These are phyloP conservation scores for Xylaria nigripes DNA, from an alignment of 495 filamentous ascomycete species.

Conservation along the genomic window DNA sequence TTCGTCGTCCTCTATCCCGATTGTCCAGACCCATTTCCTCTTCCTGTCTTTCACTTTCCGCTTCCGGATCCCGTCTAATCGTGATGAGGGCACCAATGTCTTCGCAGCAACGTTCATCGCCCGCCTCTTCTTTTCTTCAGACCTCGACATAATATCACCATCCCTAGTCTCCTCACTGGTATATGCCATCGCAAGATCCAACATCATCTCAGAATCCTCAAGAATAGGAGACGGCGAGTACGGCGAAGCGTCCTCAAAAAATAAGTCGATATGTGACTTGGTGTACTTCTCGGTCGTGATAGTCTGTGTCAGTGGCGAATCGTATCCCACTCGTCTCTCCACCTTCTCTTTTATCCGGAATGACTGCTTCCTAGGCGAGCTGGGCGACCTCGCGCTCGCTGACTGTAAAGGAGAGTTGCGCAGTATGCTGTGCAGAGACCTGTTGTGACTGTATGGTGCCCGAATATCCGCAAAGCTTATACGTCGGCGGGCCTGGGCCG, in stretches of 20 bases:
- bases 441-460: conserved; percentile 57
- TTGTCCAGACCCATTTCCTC: conserved; percentile 47
- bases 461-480: conserved; percentile 15
- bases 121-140: conserved; percentile 48
- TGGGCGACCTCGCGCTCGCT: conserved; percentile 34
- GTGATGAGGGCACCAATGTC: conserved; percentile 28
- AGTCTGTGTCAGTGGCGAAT: conserved; percentile 45
- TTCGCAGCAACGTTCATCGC: conserved; percentile 39
- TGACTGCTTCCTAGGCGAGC: conserved; percentile 40
- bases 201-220: conserved; percentile 26
- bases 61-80: conserved; percentile 35
- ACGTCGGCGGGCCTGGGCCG: conserved; percentile 12
- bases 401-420: conserved; percentile 64
- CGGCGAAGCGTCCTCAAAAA: conserved; percentile 43
- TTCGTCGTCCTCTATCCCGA: conserved; percentile 40
- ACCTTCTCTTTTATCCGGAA: conserved; percentile 41
- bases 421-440: conserved; percentile 62
- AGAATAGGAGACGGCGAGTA: conserved; percentile 32
- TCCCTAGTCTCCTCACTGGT: conserved; percentile 42
- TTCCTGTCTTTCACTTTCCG: conserved; percentile 42
- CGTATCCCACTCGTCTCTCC: conserved; percentile 43
- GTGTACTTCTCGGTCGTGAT: conserved; percentile 48
- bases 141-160: conserved; percentile 48
- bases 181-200: conserved; percentile 44
- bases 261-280: conserved; percentile 48